phyloP scores from a whole-genome alignment of 306 rosid genomes.

The Lupinus albus region DNA sequence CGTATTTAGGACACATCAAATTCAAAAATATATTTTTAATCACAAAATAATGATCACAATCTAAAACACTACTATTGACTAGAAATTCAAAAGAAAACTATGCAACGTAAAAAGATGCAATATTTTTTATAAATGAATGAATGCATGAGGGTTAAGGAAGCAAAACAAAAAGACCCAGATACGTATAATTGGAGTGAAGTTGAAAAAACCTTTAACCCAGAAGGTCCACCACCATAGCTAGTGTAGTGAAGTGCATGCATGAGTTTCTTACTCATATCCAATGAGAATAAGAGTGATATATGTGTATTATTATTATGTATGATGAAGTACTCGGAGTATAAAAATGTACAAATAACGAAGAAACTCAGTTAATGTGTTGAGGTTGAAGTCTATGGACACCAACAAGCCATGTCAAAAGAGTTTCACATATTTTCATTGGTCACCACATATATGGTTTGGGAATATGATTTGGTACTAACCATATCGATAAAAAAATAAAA shows the following conservation, averaged over 20 bases:
- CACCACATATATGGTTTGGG: too few species aligned
- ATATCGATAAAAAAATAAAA: too few species aligned
- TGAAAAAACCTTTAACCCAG: conserved; percentile 58
- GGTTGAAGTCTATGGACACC: not conserved
- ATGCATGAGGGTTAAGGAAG: not conserved
- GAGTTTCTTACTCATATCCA: conserved; percentile 47
- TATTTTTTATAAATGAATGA: not conserved
- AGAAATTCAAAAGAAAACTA: too few species aligned
- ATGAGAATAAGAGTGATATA: not conserved
- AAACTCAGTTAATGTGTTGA: not conserved
- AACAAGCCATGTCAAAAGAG: too few species aligned
- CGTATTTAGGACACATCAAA: too few species aligned
- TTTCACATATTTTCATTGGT: too few species aligned
- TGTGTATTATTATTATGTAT: not conserved
- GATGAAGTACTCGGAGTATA: too few species aligned
- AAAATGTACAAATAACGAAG: not conserved
- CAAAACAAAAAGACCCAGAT: not conserved
- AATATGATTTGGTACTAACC: too few species aligned
- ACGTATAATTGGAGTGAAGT: not conserved
- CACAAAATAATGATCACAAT: too few species aligned
- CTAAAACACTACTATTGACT: too few species aligned
- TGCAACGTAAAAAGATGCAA: too few species aligned
- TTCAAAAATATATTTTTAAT: too few species aligned
- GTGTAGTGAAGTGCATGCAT: conserved; percentile 71
- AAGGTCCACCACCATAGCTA: conserved; percentile 69